These are phyloP conservation scores for Penicillium sumatraense DNA, from an alignment of 2,329 filamentous ascomycete species.

Conservation along the genomic window DNA sequence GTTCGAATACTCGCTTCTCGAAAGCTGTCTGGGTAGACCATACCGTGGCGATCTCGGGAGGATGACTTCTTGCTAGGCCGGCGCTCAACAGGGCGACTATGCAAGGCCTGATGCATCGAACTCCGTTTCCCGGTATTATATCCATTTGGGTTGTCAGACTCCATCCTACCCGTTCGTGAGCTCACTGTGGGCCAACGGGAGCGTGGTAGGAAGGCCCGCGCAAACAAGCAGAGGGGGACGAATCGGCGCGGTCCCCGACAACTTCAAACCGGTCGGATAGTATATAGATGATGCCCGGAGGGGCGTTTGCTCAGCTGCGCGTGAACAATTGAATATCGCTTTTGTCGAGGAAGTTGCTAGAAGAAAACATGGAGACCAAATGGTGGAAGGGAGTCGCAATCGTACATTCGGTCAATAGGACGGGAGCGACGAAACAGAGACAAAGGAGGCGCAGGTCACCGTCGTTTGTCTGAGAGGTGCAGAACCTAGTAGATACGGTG, in stretches of 20 bases:
- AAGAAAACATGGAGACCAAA: conserved; percentile 46
- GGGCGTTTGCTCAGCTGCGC: conserved; percentile 34
- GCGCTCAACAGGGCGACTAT: conserved; percentile 48
- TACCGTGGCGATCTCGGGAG: conserved; percentile 51
- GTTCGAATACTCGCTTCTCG: conserved; percentile 50
- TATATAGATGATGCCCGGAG: conserved; percentile 4
- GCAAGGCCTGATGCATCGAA: conserved; percentile 42
- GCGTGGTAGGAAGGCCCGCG: conserved; percentile 21
- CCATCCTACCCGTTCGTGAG: conserved; percentile 38
- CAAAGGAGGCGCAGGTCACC: conserved; percentile 32
- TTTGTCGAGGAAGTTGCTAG: conserved; percentile 38
- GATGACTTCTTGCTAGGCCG: conserved; percentile 53
- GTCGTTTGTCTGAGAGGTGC: conserved; percentile 29
- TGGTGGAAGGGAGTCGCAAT: conserved; percentile 31
- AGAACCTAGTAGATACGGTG: conserved; percentile 22
- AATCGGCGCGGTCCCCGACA: conserved; percentile 28
- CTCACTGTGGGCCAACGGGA: conserved; percentile 20
- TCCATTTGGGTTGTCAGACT: conserved; percentile 46
- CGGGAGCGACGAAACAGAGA: conserved; percentile 22
- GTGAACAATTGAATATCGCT: conserved; percentile 39
- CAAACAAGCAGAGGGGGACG: conserved; percentile 27
- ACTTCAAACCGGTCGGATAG: conserved; percentile 27
- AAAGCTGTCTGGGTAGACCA: conserved; percentile 52
- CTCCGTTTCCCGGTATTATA: conserved; percentile 39
- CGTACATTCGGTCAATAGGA: conserved; percentile 42